phyloP scores from a whole-genome alignment of 129 eudicot species.

The Tanacetum coccineum region DNA sequence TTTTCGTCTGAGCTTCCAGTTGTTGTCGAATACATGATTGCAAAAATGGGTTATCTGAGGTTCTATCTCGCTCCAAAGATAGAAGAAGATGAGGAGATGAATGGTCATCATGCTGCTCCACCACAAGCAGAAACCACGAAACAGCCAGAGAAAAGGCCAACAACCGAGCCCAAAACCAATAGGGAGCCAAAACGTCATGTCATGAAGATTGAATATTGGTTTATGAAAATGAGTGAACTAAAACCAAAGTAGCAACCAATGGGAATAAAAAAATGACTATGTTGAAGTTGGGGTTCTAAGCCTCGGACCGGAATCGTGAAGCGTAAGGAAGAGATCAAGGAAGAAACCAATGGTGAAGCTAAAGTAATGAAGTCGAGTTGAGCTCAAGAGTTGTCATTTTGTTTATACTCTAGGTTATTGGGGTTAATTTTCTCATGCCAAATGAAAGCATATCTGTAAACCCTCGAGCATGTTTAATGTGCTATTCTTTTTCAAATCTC shows the following conservation, averaged over 20 bases:
- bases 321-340: conserved; percentile 24
- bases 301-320: conserved; percentile 13
- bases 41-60: conserved; percentile 70
- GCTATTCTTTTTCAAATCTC: conserved; percentile 11
- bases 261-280: conserved; percentile 24
- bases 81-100: conserved; percentile 66
- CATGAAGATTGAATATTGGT: conserved; percentile 35
- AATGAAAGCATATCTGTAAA: conserved; percentile 16
- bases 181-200: too few species aligned
- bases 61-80: conserved; percentile 79
- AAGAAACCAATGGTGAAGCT: conserved; percentile 37
- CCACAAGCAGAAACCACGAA: too few species aligned
- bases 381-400: not conserved
- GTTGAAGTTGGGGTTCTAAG: conserved; percentile 28
- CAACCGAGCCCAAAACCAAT: too few species aligned
- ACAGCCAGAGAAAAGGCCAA: too few species aligned
- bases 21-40: conserved; percentile 80
- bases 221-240: conserved; percentile 40
- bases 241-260: conserved; percentile 21
- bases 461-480: not conserved
- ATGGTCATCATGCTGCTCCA: conserved; percentile 25
- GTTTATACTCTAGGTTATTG: not conserved
- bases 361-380: conserved; percentile 50
- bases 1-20: too few species aligned
- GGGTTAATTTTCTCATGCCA: conserved; percentile 9